Evolutionary conservation across 2,329 filamentous ascomycete species (phyloP).

Genomic region (Xylaria sp.): DNA sequence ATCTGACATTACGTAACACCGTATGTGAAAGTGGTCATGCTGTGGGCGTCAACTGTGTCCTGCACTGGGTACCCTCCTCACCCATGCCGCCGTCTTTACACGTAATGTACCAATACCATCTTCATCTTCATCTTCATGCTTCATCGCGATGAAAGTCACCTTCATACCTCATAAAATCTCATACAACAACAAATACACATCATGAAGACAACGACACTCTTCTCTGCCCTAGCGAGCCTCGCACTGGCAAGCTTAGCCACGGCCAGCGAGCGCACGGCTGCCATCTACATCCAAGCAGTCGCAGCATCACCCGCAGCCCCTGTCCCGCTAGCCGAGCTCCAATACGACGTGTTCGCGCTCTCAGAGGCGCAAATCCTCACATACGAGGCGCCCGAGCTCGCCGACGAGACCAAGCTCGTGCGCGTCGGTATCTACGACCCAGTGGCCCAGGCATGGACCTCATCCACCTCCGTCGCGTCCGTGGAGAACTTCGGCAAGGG

Average conservation of each 20-base stretch:
- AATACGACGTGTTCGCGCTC: slow-evolving; percentile 46
- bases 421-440: slow-evolving; percentile 55
- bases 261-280: slow-evolving; percentile 39
- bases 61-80: too few species aligned
- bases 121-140: too few species aligned
- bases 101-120: too few species aligned
- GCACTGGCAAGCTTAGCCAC: slow-evolving; percentile 34
- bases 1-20: too few species aligned
- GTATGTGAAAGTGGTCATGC: too few species aligned
- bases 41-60: too few species aligned
- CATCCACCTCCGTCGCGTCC: slow-evolving; percentile 51
- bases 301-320: slow-evolving; percentile 32
- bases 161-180: too few species aligned
- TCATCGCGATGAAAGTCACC: too few species aligned
- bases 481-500: slow-evolving; percentile 56
- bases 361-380: slow-evolving; percentile 43
- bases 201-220: slow-evolving; percentile 40
- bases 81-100: too few species aligned
- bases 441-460: slow-evolving; percentile 43
- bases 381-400: slow-evolving; percentile 53
- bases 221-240: slow-evolving; percentile 40
- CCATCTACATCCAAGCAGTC: slow-evolving; percentile 52
- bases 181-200: slow-evolving; percentile 27
- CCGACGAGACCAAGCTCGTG: slow-evolving; percentile 43
- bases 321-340: slow-evolving; percentile 50